phyloP scores from a whole-genome alignment of 257 asterid genomes.

The Solanum dulcamara region DNA sequence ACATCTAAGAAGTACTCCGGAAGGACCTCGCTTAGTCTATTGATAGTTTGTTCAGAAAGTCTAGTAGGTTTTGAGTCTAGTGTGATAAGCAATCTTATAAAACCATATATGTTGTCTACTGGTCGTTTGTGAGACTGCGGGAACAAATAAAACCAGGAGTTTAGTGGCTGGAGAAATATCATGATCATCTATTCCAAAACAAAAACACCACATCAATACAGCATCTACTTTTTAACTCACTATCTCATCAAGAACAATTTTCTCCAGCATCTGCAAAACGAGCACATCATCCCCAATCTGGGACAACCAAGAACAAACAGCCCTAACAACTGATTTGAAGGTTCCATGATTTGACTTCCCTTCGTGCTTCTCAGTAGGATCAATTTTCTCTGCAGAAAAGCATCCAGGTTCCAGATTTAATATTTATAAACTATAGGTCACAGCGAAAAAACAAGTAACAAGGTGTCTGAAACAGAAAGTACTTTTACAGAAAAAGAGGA shows the following conservation, averaged over 20 bases:
- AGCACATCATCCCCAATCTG: slow-evolving; percentile 59
- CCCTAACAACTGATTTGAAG: slow-evolving; percentile 37
- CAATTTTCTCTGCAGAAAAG: slow-evolving; percentile 36
- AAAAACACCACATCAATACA: not conserved
- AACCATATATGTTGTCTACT: slow-evolving; percentile 56
- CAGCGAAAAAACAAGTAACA: not conserved
- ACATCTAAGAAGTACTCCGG: slow-evolving; percentile 44
- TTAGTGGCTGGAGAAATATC: not conserved
- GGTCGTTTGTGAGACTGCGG: slow-evolving; percentile 49
- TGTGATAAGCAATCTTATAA: slow-evolving; percentile 52
- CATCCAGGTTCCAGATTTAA: not conserved
- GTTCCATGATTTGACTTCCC: slow-evolving; percentile 40
- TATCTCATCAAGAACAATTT: slow-evolving; percentile 45
- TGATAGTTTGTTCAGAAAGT: slow-evolving; percentile 50
- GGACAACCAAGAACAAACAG: slow-evolving; percentile 45
- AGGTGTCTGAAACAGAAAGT: not conserved
- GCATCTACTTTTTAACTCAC: slow-evolving; percentile 31
- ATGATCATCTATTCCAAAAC: not conserved
- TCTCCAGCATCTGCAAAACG: slow-evolving; percentile 69
- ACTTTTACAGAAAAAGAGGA: not conserved
- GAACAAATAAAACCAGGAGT: not conserved
- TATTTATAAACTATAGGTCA: not conserved
- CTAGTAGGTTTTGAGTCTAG: slow-evolving; percentile 53
- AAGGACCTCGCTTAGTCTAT: slow-evolving; percentile 45
- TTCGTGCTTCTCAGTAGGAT: slow-evolving; percentile 15